Evolutionary conservation across 163 green algal species (phyloP), one percentile per base, ranked within the genome.

Genomic region (Volvox carteri): DNA sequence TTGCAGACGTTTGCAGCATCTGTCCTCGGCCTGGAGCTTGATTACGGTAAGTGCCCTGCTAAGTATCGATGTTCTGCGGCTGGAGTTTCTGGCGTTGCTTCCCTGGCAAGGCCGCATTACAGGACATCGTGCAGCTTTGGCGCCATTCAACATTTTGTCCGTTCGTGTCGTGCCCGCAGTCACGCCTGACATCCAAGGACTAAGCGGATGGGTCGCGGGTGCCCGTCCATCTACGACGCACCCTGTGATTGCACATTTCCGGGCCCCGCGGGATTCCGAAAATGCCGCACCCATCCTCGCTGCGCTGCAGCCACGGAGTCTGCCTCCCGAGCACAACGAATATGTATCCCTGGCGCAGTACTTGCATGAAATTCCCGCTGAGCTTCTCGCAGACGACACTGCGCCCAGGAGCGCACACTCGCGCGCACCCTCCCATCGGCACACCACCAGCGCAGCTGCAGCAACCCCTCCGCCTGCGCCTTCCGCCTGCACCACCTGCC

Each of bases 1-100:
- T 42, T 86, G 6, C 58, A 86, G 79, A 28, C 12, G 12, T 86
- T 78, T 33, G 79, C 79, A 18, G 78, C 78, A 14, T 42, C 60
- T 2, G n/a, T 79, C 12, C 80, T 87, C 44, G 80, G 62, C 14
- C 80, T 87, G 12, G 56, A 87, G 65, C 80, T 87, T 5, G 78
- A 86, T 16, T 86, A 86, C 35, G 78, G 78, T 65, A 39, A 46
- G 78, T n/a, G 35, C 11, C 18, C 12, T 8, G 14, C 25, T 1
- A 48, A 4, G 28, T 79, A 23, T 3, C 25, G 3, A 39, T 8
- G 11, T 54, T 19, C 41, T 39, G 41, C 37, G n/a, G n/a, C n/a
- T n/a, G n/a, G n/a, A n/a, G 5, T 39, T 77, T 21, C 6, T 72
- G 30, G 58, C n/a, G n/a, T n/a, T n/a, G n/a, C n/a, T n/a, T n/a